Evolutionary conservation across 176 grass and related monocot genomes (phyloP), one percentile per base, ranked within the genome.

Genomic region (Poa annua): DNA sequence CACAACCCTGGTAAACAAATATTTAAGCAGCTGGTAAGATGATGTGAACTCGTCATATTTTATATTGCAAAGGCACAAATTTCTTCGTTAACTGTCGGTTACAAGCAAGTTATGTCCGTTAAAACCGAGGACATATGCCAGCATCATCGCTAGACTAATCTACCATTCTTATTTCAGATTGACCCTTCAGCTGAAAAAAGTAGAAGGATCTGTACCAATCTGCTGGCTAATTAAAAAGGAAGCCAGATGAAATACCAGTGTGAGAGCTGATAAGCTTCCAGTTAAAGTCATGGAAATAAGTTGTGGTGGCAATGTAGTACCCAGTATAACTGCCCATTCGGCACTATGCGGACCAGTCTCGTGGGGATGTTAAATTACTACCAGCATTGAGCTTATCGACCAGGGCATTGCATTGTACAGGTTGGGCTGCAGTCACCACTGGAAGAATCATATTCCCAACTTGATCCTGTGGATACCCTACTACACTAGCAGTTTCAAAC

Each of bases 381-480:
- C 91, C 89, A 53, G 82, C 88, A 86, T 96, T 92, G 72, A 96
- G 81, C 83, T 90, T 89, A 73, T 96, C 88, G 35, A 87, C 83
- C 84, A 96, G 77, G 71, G 75, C 52, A 86, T 70, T 90, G 44
- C 88, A 84, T 75, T 90, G 91, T 57, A 85, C 36, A 59, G 79
- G 82, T 66, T 95, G 96, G 7, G 90, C 82, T 59, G 63, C 87
- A 60, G 83, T 89, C 0, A 82, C 59, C 80, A 84, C 84, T 34
- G 90, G 85, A 63, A 88, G 67, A 6, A 84, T 69, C 79, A 81
- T 16, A 48, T 80, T 85, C 16, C 49, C 56, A 32, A 80, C 86
- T 21, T 74, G 83, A 78, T 96, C 91, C 65, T 61, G 84, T 61
- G 93, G 80, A 79, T 99, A 99, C 66, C 91, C 97, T 89, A 99